phyloP scores from a whole-genome alignment of 768 basidiomycete species.

The Cubamyces lactineus region DNA sequence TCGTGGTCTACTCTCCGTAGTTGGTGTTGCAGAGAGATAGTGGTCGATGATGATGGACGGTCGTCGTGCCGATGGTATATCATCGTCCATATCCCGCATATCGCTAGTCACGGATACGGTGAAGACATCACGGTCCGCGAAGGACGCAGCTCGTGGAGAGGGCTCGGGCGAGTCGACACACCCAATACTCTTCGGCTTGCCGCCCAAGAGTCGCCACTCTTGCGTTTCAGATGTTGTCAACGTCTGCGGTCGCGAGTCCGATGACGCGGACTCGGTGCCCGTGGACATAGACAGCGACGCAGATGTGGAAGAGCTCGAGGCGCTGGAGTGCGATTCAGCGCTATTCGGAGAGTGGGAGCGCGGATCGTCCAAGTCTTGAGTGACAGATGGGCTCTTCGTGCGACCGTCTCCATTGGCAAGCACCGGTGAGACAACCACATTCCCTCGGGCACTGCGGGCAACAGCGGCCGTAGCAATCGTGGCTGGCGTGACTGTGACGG shows the following conservation, averaged over 20 bases:
- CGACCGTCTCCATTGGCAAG: conserved; percentile 20
- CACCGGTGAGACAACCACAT: conserved; percentile 29
- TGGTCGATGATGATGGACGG: conserved; percentile 32
- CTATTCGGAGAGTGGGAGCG: conserved; percentile 31
- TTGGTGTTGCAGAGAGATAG: conserved; percentile 12
- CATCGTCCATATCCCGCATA: conserved; percentile 22
- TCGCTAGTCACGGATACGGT: conserved; percentile 23
- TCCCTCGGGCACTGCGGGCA: conserved; percentile 28
- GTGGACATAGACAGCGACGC: conserved; percentile 19
- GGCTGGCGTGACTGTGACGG: conserved; percentile 36
- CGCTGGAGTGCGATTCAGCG: conserved; percentile 30
- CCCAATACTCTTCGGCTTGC: conserved; percentile 10
- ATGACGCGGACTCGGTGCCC: conserved; percentile 25
- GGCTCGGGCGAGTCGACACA: conserved; percentile 32
- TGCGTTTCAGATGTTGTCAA: conserved; percentile 21
- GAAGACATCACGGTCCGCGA: conserved; percentile 25
- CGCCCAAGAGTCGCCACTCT: conserved; percentile 20
- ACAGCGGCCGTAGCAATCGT: conserved; percentile 34
- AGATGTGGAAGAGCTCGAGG: conserved; percentile 22
- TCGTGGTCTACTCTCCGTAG: conserved; percentile 13
- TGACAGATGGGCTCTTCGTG: conserved; percentile 5
- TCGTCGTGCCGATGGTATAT: conserved; percentile 7
- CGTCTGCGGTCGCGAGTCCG: conserved; percentile 27
- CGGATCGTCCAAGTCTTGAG: conserved; percentile 16
- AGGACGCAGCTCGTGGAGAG: conserved; percentile 27